Conservation (phyloP, 202 grass and related monocot genomes). For the Saccharum hybrid region DNA sequence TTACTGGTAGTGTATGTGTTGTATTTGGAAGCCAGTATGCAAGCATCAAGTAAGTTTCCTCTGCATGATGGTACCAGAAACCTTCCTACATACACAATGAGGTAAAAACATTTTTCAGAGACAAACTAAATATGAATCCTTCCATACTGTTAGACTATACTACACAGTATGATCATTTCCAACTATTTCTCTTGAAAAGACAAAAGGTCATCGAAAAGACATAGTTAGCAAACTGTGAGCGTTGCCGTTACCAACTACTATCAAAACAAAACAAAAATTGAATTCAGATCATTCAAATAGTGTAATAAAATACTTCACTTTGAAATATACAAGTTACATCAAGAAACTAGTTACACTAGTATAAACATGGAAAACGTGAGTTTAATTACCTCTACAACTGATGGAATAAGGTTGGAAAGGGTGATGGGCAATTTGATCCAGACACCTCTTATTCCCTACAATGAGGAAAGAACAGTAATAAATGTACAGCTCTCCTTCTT, state of each 20-base stretch:
- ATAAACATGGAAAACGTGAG: conserved; percentile 14
- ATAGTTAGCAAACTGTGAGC: neutral
- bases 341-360: neutral
- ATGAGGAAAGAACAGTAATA: conserved; percentile 9
- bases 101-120: conserved; percentile 30
- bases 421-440: conserved; percentile 88
- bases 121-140: conserved; percentile 7
- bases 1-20: conserved; percentile 75
- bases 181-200: neutral
- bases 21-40: conserved; percentile 83
- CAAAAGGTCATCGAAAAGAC: neutral
- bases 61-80: conserved; percentile 99
- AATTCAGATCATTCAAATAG: conserved; percentile 2
- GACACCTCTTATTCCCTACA: conserved; percentile 82
- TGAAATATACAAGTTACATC: neutral
- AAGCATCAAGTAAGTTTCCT: conserved; percentile 93
- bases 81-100: conserved; percentile 72
- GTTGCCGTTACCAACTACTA: conserved; percentile 10
- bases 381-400: conserved; percentile 74
- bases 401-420: conserved; percentile 82
- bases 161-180: conserved; percentile 19
- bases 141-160: neutral
- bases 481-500: neutral
- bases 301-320: neutral
- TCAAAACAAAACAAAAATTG: neutral